Evolutionary conservation across 805 yeast species (phyloP), one percentile per base, ranked within the genome.

Genomic region (Saccharomycodes ludwigii): DNA sequence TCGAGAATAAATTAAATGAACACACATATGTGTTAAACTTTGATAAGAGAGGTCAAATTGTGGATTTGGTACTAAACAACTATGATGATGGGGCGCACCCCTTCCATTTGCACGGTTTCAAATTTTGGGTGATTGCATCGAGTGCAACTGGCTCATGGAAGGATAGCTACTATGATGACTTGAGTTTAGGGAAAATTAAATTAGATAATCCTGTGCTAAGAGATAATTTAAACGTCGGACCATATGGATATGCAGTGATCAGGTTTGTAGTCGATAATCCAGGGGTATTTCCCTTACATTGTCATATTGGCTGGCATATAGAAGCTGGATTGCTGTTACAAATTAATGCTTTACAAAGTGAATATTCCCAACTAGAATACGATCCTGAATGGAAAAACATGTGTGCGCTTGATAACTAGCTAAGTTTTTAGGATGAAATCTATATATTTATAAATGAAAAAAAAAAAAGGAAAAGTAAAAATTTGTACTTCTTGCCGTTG

Each of bases 201-300:
- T 48, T 61, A 62, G 39, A 58, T 44, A 44, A 68, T 30, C 80
- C 74, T 10, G 45, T 64, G 37, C 47, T 57, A 31, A 59, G 88
- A 44, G 88, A 79, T 47, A 73, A 80, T 0, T 65, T 71, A 21
- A 58, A 65, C 42, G 72, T 77, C 12, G 60, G 67, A 17, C 67
- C 74, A 14, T 69, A 69, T 42, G 76, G 80, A 5, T 65, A 68
- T 49, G 59, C 71, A 23, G 72, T 53, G 59, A 61, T 52, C 20
- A 59, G 91, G 34, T 76, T 77, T 47, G 62, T 59, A 34, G 77
- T 85, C 14, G 71, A 76, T 42, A 79, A 78, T 42, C 86, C 91
- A 3, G 93, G 93, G 21, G 68, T 79, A 13, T 80, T 91, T 91
- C 70, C 76, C 30, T 74, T 80, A 68, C 93, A 80, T 49, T 80